Base-by-base conservation (phyloP, 2,329 filamentous ascomycete genomes). In the Huntiella savannae region DNA sequence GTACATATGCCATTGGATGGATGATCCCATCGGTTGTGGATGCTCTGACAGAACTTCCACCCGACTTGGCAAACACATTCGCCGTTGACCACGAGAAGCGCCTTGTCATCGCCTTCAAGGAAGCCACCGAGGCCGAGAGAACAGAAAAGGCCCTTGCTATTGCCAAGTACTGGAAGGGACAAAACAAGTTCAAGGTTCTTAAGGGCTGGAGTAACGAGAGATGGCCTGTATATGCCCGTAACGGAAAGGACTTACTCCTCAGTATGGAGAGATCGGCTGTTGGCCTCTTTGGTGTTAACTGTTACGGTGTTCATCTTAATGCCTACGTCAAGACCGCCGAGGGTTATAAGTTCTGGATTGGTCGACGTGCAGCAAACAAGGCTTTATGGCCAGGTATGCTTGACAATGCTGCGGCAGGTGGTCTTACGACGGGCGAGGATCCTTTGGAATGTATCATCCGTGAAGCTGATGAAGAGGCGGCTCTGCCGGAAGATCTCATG, bases 321-420 rank as follows among this genome's bases (percentile, higher is more conserved):
- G 82, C 74, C 4, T 93, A 82, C 55, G 70, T 80, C 17, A 60
- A 41, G 17, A 48, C 55, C 3, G 48, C 53, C 12, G 57, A 58
- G 4, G 61, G 59, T 35, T 62, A 93, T 39, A 79, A 76, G 56
- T 68, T 98, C 36, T 96, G 91, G 88, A 74, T 93, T 1, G 82
- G 91, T 3, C 72, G 78, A 40, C 71, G 91, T 7, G 74, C 86
- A 10, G 68, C 67, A 43, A 73, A 67, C 49, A 98, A 96, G 66
- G 75, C 82, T 53, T 95, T 86, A 0, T 98, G 88, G 57, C 79
- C 81, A 0, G 73, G 81, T n/a, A 87, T 95, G 72, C 68, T 98
- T 53, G 91, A 98, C 61, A 98, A 96, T 60, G 86, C 86, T 1
- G 91, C 93, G 5, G 91, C 87, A 0, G 73, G 73, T n/a, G 73